Evolutionary conservation across 2,329 filamentous ascomycete species (phyloP), one percentile per base, ranked within the genome.

Genomic region (Fusarium xylarioides): DNA sequence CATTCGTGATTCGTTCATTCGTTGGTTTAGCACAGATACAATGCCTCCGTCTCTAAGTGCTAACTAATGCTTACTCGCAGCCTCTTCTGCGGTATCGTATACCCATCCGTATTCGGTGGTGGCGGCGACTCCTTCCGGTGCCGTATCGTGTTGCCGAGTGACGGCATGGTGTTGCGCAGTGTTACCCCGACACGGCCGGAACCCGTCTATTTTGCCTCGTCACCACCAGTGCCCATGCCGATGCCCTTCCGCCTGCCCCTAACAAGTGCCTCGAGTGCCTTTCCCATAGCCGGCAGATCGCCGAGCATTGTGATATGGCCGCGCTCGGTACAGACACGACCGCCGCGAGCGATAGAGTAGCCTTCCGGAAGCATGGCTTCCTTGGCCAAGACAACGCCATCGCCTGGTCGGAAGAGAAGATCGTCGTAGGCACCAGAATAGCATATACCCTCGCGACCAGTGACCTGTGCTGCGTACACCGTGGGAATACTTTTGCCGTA

Each of bases 401-500:
- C 95, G 5, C 95, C 95, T 28, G 91, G 92, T 2, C 93, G 92
- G 82, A 98, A 98, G 0, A 94, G 89, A 5, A 98, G 86, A 75
- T 97, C 92, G 73, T 97, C 94, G 80, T 97, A 98, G 2, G 90
- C 91, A 80, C 97, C 94, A 0, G 90, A 85, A 68, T 90, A 90
- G 55, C 90, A 88, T 74, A 98, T 97, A 0, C 88, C 91, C 60
- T 95, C 94, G 7, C 88, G 86, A 5, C 90, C 90, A 19, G 88
- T 84, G 1, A 98, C 94, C 49, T 91, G 91, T 1, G 93, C 94
- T 0, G 92, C 94, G 79, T 91, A 94, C 2, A 97, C 93, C 0
- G 95, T 98, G 0, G 95, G 95, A 2, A 92, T 93, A 30, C 90
- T 91, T 80, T 97, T 97, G 63, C 93, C 93, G 82, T 97, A 98